phyloP scores from a whole-genome alignment of 2,329 filamentous ascomycete genomes.

The Calonectria honghensis region DNA sequence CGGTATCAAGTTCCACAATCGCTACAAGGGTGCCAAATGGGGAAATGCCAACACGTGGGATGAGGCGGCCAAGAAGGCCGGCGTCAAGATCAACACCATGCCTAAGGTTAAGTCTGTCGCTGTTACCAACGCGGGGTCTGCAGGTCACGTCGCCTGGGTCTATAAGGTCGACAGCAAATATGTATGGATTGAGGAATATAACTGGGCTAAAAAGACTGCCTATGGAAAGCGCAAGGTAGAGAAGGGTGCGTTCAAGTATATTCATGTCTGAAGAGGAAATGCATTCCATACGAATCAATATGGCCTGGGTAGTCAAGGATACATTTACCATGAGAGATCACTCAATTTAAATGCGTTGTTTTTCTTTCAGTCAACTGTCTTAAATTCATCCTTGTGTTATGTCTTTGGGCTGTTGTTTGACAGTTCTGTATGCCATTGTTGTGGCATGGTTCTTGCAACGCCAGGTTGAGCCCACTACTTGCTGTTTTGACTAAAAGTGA shows the following conservation, averaged over 20 bases:
- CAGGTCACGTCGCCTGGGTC: not conserved
- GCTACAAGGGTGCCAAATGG: not conserved
- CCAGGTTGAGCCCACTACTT: no score
- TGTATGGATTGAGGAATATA: conserved; percentile 9
- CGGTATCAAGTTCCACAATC: conserved; percentile 4
- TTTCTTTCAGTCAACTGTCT: no score
- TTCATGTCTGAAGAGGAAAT: not conserved
- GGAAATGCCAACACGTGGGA: conserved; percentile 14
- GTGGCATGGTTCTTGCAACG: no score
- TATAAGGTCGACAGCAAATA: conserved; percentile 4
- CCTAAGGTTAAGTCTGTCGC: conserved; percentile 1
- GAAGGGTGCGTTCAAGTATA: not conserved
- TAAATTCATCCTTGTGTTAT: no score
- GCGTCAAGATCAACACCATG: not conserved
- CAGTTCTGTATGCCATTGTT: no score
- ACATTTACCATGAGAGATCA: no score
- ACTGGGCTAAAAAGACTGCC: conserved; percentile 7
- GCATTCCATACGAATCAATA: not conserved
- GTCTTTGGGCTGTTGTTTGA: no score
- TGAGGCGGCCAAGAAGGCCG: not conserved
- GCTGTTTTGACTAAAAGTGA: no score
- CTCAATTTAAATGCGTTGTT: no score
- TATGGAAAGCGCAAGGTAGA: not conserved
- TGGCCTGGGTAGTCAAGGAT: no score
- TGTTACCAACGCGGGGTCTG: not conserved